These are phyloP conservation scores for Aspergillus biplanus DNA, from an alignment of 495 filamentous ascomycete species.

Conservation along the genomic window DNA sequence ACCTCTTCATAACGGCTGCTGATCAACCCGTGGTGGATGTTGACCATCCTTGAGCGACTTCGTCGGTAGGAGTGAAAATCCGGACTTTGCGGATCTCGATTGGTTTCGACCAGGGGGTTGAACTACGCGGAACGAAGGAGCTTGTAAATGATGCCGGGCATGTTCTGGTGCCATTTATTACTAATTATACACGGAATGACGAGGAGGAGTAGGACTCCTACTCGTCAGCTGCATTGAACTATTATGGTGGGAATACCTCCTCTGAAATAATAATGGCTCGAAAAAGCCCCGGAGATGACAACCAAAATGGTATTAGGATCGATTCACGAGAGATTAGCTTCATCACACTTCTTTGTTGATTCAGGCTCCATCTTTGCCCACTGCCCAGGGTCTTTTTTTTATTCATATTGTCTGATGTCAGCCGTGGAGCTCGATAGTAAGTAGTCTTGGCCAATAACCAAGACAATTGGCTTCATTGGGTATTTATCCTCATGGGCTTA, in stretches of 20 bases:
- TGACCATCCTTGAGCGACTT: neutral
- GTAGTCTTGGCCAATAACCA: neutral
- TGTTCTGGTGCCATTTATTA: too few relatives aligned
- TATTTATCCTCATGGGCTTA: too few relatives aligned
- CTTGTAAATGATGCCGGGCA: neutral
- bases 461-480: too few relatives aligned
- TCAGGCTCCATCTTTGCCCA: neutral
- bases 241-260: too few relatives aligned
- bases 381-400: neutral
- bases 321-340: constrained; percentile 11
- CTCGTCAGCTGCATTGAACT: neutral
- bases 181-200: too few relatives aligned
- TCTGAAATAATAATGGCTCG: constrained; percentile 16
- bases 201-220: neutral
- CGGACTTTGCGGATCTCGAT: neutral
- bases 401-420: too few relatives aligned
- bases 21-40: constrained; percentile 16
- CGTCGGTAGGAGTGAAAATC: neutral
- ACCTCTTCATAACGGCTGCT: neutral
- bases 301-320: constrained; percentile 20
- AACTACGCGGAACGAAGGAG: neutral
- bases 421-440: neutral
- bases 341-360: neutral
- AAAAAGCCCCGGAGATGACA: constrained; percentile 23
- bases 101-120: too few relatives aligned